Conservation (phyloP, 495 filamentous ascomycete genomes). For the Diplogelasinospora grovesii region DNA sequence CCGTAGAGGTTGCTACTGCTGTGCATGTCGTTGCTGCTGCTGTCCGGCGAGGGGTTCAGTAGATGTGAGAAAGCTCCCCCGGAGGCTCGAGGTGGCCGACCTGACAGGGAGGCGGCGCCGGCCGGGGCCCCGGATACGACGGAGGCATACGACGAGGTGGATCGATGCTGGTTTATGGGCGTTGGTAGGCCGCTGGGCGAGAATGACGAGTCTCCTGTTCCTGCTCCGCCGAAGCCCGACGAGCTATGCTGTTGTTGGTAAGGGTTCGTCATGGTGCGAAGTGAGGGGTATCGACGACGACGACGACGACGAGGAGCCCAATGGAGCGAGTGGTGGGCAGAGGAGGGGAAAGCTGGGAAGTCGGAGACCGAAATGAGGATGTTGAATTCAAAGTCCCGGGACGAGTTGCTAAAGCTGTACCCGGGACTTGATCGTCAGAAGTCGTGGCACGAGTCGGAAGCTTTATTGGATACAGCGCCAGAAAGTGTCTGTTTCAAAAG, state of each 20-base stretch:
- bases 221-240: conserved; percentile 10
- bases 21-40: conserved; percentile 22
- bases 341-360: neutral
- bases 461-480: too few relatives aligned
- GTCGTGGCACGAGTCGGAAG: too few relatives aligned
- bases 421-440: conserved; percentile 10
- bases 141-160: conserved; percentile 78
- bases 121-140: conserved; percentile 64
- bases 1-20: conserved; percentile 33
- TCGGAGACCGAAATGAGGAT: neutral
- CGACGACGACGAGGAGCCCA: conserved; percentile 3
- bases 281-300: conserved; percentile 10
- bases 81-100: conserved; percentile 40
- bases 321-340: neutral
- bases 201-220: conserved; percentile 12
- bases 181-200: conserved; percentile 13
- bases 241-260: conserved; percentile 18
- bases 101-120: too few relatives aligned
- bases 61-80: conserved; percentile 54
- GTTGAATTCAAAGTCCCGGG: conserved; percentile 11
- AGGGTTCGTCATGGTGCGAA: conserved; percentile 31
- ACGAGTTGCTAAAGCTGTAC: conserved; percentile 10
- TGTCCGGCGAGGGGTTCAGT: conserved; percentile 46
- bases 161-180: conserved; percentile 29
- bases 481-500: too few relatives aligned